These are phyloP conservation scores for Cyberlindnera suaveolens DNA, from an alignment of 805 yeast species.

Conservation along the genomic window DNA sequence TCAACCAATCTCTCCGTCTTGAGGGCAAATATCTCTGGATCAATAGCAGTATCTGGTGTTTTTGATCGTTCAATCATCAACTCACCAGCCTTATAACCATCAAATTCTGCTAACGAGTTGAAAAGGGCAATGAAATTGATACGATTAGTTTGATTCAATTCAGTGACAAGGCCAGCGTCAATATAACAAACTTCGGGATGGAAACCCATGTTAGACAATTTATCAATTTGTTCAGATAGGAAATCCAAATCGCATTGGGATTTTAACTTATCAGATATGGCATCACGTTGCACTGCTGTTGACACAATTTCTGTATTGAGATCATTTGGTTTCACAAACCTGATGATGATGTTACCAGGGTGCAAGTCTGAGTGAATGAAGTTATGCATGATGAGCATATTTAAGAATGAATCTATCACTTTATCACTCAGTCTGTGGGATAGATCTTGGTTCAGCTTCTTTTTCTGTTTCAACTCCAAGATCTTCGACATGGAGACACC, in stretches of 20 bases:
- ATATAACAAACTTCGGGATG: constrained; percentile 84
- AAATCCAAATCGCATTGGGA: constrained; percentile 24
- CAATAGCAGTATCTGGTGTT: constrained; percentile 87
- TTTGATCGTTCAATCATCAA: constrained; percentile 91
- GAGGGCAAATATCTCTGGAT: constrained; percentile 78
- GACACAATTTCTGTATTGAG: constrained; percentile 25
- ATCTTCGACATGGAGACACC: constrained; percentile 80
- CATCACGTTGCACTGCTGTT: constrained; percentile 14
- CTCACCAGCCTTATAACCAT: constrained; percentile 93
- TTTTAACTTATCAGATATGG: constrained; percentile 17
- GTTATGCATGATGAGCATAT: constrained; percentile 89
- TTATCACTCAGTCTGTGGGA: constrained; percentile 71
- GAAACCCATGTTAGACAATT: constrained; percentile 50
- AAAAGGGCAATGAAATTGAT: constrained; percentile 85
- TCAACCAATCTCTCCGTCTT: constrained; percentile 81
- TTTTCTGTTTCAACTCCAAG: constrained; percentile 33
- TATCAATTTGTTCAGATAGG: constrained; percentile 41
- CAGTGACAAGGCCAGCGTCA: constrained; percentile 93
- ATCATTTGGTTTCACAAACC: constrained; percentile 48
- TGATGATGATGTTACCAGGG: constrained; percentile 88
- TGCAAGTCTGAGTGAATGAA: constrained; percentile 96
- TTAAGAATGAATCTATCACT: constrained; percentile 84
- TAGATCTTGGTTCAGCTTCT: constrained; percentile 40
- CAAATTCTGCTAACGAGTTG: constrained; percentile 82
- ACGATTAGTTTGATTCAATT: constrained; percentile 69